Conservation (phyloP, 1,139 yeast genomes). For the Zygosaccharomyces sapae region DNA sequence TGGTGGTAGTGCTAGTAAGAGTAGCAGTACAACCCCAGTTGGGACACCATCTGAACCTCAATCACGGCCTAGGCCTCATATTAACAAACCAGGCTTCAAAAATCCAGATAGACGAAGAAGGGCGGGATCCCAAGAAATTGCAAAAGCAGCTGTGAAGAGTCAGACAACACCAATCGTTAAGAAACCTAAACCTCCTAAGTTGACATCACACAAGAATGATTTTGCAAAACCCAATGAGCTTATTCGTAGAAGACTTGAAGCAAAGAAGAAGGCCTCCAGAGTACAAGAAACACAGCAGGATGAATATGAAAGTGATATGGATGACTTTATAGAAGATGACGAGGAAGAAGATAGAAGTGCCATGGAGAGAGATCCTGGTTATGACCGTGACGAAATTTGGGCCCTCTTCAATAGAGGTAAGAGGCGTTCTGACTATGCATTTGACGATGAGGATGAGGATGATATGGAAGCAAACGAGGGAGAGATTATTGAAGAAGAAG, state of each 20-base stretch:
- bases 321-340: constrained; percentile 56
- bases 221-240: constrained; percentile 28
- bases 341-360: constrained; percentile 40
- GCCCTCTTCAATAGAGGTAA: constrained; percentile 69
- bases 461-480: constrained; percentile 96
- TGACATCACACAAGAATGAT: constrained; percentile 12
- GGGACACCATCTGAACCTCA: neutral
- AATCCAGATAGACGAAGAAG: constrained; percentile 4
- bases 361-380: constrained; percentile 41
- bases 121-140: constrained; percentile 6
- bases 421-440: constrained; percentile 43
- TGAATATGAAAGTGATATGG: constrained; percentile 36
- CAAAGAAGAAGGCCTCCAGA: constrained; percentile 11
- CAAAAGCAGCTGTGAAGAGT: constrained; percentile 4
- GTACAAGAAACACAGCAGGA: constrained; percentile 10
- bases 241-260: constrained; percentile 22
- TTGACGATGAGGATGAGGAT: constrained; percentile 45
- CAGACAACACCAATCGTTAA: neutral
- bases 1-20: constrained; percentile 2
- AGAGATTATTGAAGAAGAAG: constrained; percentile 80
- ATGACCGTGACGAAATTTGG: constrained; percentile 86
- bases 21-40: constrained; percentile 2
- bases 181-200: constrained; percentile 7
- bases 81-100: constrained; percentile 19
- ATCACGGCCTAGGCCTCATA: constrained; percentile 5